A percentile compares a stretch with the other conserved stretches of the same genome.
Evolutionary conservation across 1,284 basidiomycete genomes (phyloP).

Genomic region (Sanghuangporus baumii): DNA sequence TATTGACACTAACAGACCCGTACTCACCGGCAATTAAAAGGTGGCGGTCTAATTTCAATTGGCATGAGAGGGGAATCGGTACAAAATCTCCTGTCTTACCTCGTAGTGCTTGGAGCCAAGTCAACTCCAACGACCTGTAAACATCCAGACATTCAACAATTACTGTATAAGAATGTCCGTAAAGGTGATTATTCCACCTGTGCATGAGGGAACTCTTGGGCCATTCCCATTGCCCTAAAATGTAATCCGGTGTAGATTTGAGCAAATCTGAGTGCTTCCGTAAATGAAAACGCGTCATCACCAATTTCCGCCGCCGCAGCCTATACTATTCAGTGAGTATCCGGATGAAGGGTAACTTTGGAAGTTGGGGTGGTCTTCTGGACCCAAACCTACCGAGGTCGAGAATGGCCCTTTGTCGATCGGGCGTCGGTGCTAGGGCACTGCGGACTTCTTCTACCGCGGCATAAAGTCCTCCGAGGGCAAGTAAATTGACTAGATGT

Average conservation of each 20-base stretch:
- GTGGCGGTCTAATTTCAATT: conserved; percentile 12
- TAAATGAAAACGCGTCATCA: background rate
- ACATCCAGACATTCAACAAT: background rate
- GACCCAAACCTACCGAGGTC: conserved; percentile 16
- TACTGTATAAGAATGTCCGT: background rate
- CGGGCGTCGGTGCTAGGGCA: conserved; percentile 17
- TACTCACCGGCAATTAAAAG: conserved; percentile 19
- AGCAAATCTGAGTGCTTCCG: background rate
- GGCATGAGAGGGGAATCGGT: background rate
- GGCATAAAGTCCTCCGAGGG: conserved; percentile 18
- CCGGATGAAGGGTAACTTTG: background rate
- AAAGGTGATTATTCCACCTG: conserved; percentile 2
- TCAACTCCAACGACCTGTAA: conserved; percentile 19
- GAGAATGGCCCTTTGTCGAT: conserved; percentile 15
- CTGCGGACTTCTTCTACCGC: conserved; percentile 16
- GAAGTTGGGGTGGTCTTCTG: background rate
- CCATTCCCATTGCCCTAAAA: conserved; percentile 20
- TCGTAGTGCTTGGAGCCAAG: conserved; percentile 15
- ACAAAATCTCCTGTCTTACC: conserved; percentile 2
- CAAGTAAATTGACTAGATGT: conserved; percentile 17
- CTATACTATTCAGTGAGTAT: conserved; percentile 3
- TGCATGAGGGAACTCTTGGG: conserved; percentile 20
- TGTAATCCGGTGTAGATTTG: background rate
- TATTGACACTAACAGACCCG: background rate
- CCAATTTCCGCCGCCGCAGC: conserved; percentile 18